These are phyloP conservation scores for Saccharomycopsis schoenii DNA, from an alignment of 805 yeast species.

Conservation along the genomic window DNA sequence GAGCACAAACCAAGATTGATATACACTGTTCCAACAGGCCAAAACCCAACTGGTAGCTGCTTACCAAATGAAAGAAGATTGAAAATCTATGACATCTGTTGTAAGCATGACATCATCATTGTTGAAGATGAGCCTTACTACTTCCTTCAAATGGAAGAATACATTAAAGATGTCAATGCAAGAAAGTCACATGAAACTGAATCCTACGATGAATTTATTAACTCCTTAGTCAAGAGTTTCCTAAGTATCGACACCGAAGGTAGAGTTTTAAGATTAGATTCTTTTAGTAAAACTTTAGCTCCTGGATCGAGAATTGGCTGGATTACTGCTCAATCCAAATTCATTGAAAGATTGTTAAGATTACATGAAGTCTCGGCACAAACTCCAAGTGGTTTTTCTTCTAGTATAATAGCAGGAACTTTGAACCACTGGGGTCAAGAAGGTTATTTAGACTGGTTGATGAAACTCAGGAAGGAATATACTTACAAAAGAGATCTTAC, in stretches of 20 bases:
- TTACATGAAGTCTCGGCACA: conserved; percentile 77
- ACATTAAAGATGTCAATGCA: conserved; percentile 37
- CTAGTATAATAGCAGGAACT: conserved; percentile 57
- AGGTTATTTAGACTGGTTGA: conserved; percentile 85
- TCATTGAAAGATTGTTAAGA: conserved; percentile 59
- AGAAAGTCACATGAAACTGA: conserved; percentile 25
- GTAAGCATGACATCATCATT: conserved; percentile 76
- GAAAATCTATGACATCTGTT: conserved; percentile 66
- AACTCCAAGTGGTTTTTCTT: conserved; percentile 73
- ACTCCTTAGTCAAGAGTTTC: conserved; percentile 66
- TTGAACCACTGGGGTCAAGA: conserved; percentile 82
- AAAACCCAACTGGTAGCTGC: conserved; percentile 94
- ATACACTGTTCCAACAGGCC: conserved; percentile 93
- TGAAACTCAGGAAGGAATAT: conserved; percentile 72
- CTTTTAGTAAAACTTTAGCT: conserved; percentile 84
- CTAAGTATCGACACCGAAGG: conserved; percentile 74
- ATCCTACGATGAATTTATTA: conserved; percentile 55
- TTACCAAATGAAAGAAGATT: conserved; percentile 67
- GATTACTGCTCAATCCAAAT: conserved; percentile 61
- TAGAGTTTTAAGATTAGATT: conserved; percentile 80
- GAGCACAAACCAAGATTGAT: conserved; percentile 66
- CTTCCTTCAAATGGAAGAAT: conserved; percentile 86
- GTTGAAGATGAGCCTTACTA: conserved; percentile 97
- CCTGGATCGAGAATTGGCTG: conserved; percentile 89
- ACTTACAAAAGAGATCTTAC: conserved; percentile 83